Evolutionary conservation across 345 rosid genomes (phyloP).

Genomic region (Nephelium lappaceum): DNA sequence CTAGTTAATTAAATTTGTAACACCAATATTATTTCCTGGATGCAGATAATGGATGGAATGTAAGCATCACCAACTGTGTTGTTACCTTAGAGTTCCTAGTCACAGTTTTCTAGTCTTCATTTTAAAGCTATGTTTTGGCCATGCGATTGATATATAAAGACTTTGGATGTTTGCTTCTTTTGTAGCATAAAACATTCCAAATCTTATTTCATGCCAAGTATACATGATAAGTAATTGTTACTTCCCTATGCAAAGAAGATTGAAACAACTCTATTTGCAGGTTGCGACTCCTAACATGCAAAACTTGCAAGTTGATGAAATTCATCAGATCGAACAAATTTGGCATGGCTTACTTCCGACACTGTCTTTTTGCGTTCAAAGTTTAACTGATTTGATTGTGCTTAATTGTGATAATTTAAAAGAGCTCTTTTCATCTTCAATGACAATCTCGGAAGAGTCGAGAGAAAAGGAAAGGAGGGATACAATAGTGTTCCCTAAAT

Average conservation of each 20-base stretch:
- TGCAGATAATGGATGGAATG: too few species aligned
- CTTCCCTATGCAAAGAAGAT: too few species aligned
- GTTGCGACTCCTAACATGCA: conserved; percentile 9
- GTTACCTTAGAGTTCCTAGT: too few species aligned
- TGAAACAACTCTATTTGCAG: background rate
- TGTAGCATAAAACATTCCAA: too few species aligned
- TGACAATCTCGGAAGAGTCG: background rate
- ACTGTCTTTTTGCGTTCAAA: background rate
- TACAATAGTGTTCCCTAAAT: background rate
- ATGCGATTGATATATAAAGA: background rate
- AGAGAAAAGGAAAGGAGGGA: background rate
- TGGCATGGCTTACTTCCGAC: background rate
- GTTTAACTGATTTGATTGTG: background rate
- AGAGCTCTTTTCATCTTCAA: conserved; percentile 15
- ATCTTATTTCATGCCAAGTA: too few species aligned
- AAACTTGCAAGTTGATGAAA: background rate
- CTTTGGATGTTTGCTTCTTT: background rate
- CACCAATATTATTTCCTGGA: too few species aligned
- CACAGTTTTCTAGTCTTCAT: too few species aligned
- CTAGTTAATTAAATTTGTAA: too few species aligned
- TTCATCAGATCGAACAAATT: background rate
- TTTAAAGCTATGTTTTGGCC: too few species aligned
- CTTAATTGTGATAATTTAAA: conserved; percentile 11
- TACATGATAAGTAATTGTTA: too few species aligned
- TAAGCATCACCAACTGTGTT: too few species aligned